These are phyloP conservation scores for Sclerotinia nivalis DNA, from an alignment of 2,329 filamentous ascomycete species.

Conservation along the genomic window DNA sequence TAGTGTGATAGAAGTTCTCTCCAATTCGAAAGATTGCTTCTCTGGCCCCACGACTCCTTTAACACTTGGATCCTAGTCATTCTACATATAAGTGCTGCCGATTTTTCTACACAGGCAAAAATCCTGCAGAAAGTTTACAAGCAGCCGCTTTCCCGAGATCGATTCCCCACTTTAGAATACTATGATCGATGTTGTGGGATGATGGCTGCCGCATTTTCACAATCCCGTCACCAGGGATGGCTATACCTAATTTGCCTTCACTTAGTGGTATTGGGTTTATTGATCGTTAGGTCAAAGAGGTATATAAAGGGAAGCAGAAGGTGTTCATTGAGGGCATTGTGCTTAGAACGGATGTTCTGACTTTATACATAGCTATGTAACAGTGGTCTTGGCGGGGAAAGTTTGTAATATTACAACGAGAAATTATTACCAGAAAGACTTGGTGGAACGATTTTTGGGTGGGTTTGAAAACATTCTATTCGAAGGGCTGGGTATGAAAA, in stretches of 20 bases:
- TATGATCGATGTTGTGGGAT: not conserved
- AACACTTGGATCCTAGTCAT: not conserved
- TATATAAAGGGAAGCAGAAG: not conserved
- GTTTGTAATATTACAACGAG: not conserved
- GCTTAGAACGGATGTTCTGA: not conserved
- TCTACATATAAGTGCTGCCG: not conserved
- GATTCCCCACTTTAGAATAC: not conserved
- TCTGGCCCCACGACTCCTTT: slow-evolving; percentile 25
- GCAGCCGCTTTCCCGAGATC: not conserved
- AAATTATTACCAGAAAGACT: not conserved
- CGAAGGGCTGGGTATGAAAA: not conserved
- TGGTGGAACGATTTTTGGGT: not conserved
- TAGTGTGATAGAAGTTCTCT: slow-evolving; percentile 28
- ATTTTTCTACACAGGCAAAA: not conserved
- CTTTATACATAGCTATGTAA: not conserved
- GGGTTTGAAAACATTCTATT: not conserved
- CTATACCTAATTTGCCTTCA: not conserved
- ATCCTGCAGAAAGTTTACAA: not conserved
- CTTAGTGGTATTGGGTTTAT: not conserved
- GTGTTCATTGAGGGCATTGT: not conserved
- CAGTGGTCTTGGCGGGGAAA: not conserved
- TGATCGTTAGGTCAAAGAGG: not conserved
- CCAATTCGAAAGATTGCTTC: slow-evolving; percentile 24
- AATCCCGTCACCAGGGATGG: not conserved
- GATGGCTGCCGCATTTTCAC: slow-evolving; percentile 1